These are phyloP conservation scores for Hypsizygus marmoreus DNA, from an alignment of 768 basidiomycete genomes.

Conservation along the genomic window DNA sequence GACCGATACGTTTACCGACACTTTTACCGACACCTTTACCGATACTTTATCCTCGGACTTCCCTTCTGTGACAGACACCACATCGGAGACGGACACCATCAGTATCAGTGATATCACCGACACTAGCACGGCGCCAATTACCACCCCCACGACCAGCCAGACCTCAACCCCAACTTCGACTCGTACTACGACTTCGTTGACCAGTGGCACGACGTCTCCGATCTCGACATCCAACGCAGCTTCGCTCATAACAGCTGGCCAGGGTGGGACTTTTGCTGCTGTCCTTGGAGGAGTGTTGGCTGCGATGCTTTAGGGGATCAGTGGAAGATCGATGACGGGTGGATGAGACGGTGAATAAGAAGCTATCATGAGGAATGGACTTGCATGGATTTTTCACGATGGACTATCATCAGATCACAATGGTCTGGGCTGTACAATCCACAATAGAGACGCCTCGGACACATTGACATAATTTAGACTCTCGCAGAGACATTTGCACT, in stretches of 20 bases:
- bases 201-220: background rate
- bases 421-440: no score
- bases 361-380: background rate
- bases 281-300: conserved; percentile 6
- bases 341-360: no score
- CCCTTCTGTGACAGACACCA: no score
- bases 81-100: background rate
- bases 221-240: conserved; percentile 7
- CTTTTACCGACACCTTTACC: no score
- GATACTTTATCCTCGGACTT: no score
- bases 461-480: no score
- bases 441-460: no score
- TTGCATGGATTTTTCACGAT: no score
- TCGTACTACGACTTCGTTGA: conserved; percentile 1
- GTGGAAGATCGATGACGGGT: no score
- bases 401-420: no score
- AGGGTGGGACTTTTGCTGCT: conserved; percentile 2
- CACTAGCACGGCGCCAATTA: background rate
- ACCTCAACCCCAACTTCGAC: conserved; percentile 5
- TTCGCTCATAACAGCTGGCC: background rate
- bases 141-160: background rate
- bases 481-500: no score
- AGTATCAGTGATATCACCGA: background rate
- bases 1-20: no score
- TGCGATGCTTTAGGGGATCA: conserved; percentile 8